Percentiles rank a stretch among this genome's conserved stretches.
phyloP scores from a whole-genome alignment of 2,329 filamentous ascomycete species.

The Fusarium nisikadoi region DNA sequence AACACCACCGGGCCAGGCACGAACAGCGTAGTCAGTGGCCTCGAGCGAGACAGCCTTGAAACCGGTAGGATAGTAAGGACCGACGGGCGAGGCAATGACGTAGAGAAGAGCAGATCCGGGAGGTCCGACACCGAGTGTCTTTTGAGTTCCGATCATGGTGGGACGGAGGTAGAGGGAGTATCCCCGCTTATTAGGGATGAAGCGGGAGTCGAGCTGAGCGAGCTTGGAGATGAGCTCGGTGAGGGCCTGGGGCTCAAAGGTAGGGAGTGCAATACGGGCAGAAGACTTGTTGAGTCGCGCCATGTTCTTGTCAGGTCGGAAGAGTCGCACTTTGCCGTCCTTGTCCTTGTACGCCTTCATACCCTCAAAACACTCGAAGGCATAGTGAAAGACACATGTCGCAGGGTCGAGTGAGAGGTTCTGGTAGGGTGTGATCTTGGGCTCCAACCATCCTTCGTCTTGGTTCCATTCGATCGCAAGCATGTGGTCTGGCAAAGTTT shows the following conservation, averaged over 20 bases:
- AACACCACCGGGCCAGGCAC: constrained; percentile 96
- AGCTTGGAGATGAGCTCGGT: constrained; percentile 86
- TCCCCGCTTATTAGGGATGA: constrained; percentile 86
- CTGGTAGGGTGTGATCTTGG: constrained; percentile 91
- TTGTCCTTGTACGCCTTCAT: constrained; percentile 99
- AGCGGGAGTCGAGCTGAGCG: constrained; percentile 82
- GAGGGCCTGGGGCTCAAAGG: constrained; percentile 78
- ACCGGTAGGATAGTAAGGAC: constrained; percentile 96
- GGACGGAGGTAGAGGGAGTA: constrained; percentile 97
- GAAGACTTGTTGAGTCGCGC: constrained; percentile 90
- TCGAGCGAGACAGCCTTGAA: constrained; percentile 98
- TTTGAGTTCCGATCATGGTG: constrained; percentile 97
- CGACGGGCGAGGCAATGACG: constrained; percentile 95
- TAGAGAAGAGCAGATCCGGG: constrained; percentile 92
- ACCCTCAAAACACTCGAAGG: constrained; percentile 97
- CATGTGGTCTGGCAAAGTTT: constrained; percentile 82
- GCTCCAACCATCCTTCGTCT: constrained; percentile 81
- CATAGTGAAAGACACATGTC: constrained; percentile 98
- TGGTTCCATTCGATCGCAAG: constrained; percentile 93
- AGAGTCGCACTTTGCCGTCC: constrained; percentile 81
- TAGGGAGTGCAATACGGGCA: constrained; percentile 91
- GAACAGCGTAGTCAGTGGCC: constrained; percentile 95
- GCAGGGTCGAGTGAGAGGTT: constrained; percentile 97
- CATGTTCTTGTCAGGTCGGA: constrained; percentile 98
- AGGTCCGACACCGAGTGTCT: constrained; percentile 90